These are phyloP conservation scores for Withania somnifera DNA, from an alignment of 305 asterid species.

Conservation along the genomic window DNA sequence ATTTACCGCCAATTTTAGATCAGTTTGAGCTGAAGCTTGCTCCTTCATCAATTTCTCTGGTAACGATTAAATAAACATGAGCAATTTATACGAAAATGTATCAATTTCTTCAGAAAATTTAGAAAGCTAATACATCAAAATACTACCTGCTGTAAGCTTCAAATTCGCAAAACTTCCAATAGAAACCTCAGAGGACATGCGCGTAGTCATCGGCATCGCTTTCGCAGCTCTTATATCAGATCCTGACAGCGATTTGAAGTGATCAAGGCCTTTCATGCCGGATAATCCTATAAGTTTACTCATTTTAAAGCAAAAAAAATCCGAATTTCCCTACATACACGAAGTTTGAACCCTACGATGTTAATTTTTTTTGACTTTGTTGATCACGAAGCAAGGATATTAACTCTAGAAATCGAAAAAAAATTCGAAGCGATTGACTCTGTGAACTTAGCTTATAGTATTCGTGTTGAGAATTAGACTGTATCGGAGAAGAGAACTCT, in stretches of 20 bases:
- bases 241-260: conserved; percentile 37
- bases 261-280: conserved; percentile 62
- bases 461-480: neutral
- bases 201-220: conserved; percentile 31
- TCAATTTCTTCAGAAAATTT: neutral
- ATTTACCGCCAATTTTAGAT: conserved; percentile 76
- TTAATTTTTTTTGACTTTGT: neutral
- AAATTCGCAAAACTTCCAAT: conserved; percentile 70
- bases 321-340: neutral
- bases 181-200: conserved; percentile 34
- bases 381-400: neutral
- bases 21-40: conserved; percentile 80
- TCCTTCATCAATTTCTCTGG: conserved; percentile 85
- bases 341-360: conserved; percentile 3
- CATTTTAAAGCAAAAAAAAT: conserved; percentile 29
- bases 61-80: neutral
- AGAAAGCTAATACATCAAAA: conserved; percentile 4
- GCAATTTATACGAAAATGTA: neutral
- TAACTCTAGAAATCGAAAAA: neutral
- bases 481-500: neutral
- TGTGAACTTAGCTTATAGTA: neutral
- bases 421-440: neutral
- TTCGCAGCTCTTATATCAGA: conserved; percentile 39
- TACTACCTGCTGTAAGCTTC: conserved; percentile 82
- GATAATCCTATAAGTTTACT: conserved; percentile 56